Evolutionary conservation across 768 basidiomycete genomes (phyloP).

Genomic region (Suillus luteus): DNA sequence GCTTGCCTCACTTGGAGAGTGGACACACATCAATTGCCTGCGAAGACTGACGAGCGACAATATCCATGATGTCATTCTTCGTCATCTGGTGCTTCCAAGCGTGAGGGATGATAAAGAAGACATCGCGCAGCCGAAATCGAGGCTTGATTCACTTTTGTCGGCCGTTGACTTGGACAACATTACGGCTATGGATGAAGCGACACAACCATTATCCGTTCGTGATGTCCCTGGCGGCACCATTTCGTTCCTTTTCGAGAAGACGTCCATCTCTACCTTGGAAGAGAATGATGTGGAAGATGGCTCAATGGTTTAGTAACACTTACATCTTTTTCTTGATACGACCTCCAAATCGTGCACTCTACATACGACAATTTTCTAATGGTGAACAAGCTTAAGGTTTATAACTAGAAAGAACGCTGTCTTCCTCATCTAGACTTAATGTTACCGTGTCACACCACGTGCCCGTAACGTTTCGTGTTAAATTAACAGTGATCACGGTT

Average conservation of each 20-base stretch:
- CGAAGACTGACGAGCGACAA: constrained; percentile 43
- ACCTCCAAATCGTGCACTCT: background rate
- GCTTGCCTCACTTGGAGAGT: constrained; percentile 74
- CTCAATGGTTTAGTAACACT: background rate
- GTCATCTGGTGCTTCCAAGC: constrained; percentile 39
- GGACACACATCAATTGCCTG: constrained; percentile 84
- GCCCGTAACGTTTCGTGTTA: constrained; percentile 4
- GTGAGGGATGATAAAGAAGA: constrained; percentile 19
- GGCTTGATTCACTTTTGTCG: constrained; percentile 37
- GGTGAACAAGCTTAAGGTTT: background rate
- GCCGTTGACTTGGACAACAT: constrained; percentile 53
- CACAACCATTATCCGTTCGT: constrained; percentile 43
- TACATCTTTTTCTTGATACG: background rate
- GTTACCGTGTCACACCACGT: background rate
- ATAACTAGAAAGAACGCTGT: background rate
- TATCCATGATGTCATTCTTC: constrained; percentile 69
- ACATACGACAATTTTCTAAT: background rate
- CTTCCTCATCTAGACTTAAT: background rate
- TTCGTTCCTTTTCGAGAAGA: constrained; percentile 76
- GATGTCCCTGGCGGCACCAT: constrained; percentile 65
- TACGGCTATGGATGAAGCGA: constrained; percentile 35
- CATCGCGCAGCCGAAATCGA: constrained; percentile 24
- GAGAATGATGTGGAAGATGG: constrained; percentile 14
- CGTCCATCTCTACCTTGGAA: constrained; percentile 30
- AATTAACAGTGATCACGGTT: background rate